Evolutionary conservation across 441 rosid genomes (phyloP).

Genomic region (Syzygium syzygioides): DNA sequence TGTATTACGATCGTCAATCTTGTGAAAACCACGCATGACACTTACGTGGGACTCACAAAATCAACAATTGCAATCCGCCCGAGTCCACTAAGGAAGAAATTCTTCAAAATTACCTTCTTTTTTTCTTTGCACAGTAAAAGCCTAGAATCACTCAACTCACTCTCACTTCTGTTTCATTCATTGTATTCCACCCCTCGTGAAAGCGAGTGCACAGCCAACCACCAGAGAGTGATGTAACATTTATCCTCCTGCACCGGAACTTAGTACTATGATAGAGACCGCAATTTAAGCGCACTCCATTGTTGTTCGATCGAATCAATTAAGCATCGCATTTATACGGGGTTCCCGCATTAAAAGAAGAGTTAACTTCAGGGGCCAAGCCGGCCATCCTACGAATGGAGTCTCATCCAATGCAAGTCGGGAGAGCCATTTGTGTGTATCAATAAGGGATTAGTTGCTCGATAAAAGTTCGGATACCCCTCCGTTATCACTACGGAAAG

Average conservation of each 20-base stretch:
- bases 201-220: background rate
- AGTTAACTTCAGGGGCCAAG: background rate
- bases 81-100: background rate
- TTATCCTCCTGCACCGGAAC: background rate
- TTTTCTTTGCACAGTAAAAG: background rate
- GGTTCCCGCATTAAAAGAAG: background rate
- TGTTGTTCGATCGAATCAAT: no score
- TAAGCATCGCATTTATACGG: background rate
- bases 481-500: background rate
- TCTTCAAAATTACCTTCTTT: background rate
- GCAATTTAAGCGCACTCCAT: background rate
- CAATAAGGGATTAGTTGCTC: background rate
- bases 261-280: background rate
- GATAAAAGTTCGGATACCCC: background rate
- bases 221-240: background rate
- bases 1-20: background rate
- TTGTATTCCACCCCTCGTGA: background rate
- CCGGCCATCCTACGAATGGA: background rate
- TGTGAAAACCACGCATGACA: background rate
- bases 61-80: background rate
- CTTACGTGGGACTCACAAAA: background rate
- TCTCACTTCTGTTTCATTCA: background rate
- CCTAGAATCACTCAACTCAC: background rate
- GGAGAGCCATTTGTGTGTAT: background rate
- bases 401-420: background rate